phyloP scores from a whole-genome alignment of 768 basidiomycete genomes.

The Mycena rebaudengoi region DNA sequence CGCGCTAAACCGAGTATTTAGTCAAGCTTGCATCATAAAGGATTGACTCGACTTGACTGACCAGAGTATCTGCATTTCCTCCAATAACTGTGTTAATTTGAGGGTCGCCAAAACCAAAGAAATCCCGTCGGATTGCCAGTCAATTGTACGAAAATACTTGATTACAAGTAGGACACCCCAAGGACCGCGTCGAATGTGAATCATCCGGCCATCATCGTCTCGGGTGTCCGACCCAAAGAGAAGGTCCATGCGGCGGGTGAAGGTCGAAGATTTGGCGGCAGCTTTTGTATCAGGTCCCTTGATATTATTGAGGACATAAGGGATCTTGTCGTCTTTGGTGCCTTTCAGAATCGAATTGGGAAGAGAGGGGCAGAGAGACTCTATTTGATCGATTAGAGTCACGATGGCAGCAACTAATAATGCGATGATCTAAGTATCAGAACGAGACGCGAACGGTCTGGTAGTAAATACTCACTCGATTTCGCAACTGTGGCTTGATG shows the following conservation, averaged over 20 bases:
- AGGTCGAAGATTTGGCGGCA: not conserved
- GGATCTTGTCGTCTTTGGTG: not conserved
- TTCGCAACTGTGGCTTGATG: not conserved
- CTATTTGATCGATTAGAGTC: not conserved
- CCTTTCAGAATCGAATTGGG: constrained; percentile 4
- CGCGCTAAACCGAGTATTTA: no score
- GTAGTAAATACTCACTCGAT: not conserved
- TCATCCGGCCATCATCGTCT: not conserved
- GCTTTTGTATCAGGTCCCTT: not conserved
- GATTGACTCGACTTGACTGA: no score
- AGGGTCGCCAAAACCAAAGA: not conserved
- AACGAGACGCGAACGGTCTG: not conserved
- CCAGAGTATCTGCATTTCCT: not conserved
- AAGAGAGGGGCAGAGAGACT: not conserved
- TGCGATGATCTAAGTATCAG: not conserved
- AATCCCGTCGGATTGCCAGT: constrained; percentile 4
- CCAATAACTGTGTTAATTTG: not conserved
- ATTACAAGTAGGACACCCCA: not conserved
- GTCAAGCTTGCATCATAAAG: no score
- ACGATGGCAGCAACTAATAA: not conserved
- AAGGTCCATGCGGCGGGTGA: constrained; percentile 8
- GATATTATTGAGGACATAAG: not conserved
- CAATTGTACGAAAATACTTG: not conserved
- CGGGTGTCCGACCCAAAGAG: not conserved
- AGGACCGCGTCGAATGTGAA: not conserved